Percentiles rank a stretch among this genome's conserved stretches.
Conservation (phyloP, 75 land plant species). For the Picea glauca region DNA sequence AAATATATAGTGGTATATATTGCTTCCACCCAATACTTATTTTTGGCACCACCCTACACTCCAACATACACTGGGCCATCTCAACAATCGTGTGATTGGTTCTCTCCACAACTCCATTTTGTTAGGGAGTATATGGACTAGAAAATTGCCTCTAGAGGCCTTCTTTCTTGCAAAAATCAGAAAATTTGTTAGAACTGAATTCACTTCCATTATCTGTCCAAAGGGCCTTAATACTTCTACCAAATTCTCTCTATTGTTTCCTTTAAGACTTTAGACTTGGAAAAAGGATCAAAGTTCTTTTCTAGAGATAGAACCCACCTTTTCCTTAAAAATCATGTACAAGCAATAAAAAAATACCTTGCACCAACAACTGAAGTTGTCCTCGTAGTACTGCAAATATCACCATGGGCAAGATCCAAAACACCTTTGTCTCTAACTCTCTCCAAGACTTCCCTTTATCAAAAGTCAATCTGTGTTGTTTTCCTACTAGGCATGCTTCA, state of each 20-base stretch:
- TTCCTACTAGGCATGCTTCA: not conserved
- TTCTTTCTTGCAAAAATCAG: too few species aligned
- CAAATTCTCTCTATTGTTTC: not conserved
- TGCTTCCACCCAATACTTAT: too few species aligned
- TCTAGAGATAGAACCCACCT: not conserved
- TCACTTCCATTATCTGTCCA: not conserved
- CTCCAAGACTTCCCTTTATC: not conserved
- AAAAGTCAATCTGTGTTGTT: not conserved
- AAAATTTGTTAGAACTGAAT: not conserved
- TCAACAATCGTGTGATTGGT: too few species aligned
- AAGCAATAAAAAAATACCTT: not conserved
- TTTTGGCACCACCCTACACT: too few species aligned
- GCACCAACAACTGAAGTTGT: not conserved
- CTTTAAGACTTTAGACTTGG: not conserved
- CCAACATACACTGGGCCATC: too few species aligned
- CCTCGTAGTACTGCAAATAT: not conserved
- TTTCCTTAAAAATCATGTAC: not conserved
- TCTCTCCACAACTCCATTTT: too few species aligned
- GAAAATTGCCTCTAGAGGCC: too few species aligned
- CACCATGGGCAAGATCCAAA: not conserved
- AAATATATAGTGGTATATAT: too few species aligned
- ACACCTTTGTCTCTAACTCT: not conserved
- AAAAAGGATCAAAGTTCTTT: not conserved
- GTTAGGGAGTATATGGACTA: too few species aligned
- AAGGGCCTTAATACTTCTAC: not conserved